These are phyloP conservation scores for Mollisia scopiformis DNA, from an alignment of 2,329 filamentous ascomycete species.

Conservation along the genomic window DNA sequence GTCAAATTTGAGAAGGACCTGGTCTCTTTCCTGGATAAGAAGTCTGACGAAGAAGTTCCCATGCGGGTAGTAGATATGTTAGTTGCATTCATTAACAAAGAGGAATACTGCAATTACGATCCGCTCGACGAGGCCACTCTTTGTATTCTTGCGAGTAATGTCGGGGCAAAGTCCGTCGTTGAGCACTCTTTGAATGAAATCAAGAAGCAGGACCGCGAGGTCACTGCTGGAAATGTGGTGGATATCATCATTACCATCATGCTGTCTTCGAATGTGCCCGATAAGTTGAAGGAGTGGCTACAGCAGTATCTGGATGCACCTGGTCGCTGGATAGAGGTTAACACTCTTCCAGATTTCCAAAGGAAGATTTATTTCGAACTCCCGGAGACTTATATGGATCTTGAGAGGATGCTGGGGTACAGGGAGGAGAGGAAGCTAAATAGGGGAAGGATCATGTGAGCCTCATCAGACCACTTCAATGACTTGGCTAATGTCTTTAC, in stretches of 20 bases:
- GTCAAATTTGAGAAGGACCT: constrained; percentile 33
- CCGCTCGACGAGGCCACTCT: constrained; percentile 31
- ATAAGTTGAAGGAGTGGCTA: constrained; percentile 27
- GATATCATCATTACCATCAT: constrained; percentile 23
- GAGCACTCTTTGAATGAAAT: constrained; percentile 22
- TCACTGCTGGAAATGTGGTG: constrained; percentile 4
- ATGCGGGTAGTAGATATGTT: constrained; percentile 27
- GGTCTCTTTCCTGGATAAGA: constrained; percentile 29
- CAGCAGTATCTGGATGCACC: constrained; percentile 15
- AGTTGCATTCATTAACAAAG: constrained; percentile 32
- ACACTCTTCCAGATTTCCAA: constrained; percentile 13
- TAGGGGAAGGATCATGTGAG: background rate
- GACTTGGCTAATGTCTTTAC: background rate
- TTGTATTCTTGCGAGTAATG: constrained; percentile 25
- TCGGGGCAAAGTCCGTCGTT: constrained; percentile 23
- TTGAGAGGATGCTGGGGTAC: background rate
- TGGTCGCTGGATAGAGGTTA: background rate
- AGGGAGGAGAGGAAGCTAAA: background rate
- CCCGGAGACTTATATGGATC: background rate
- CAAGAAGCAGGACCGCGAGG: constrained; percentile 17
- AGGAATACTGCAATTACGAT: constrained; percentile 17
- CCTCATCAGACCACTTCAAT: background rate
- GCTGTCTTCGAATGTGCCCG: constrained; percentile 28
- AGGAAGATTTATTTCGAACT: background rate
- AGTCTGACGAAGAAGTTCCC: constrained; percentile 29